Percentiles rank a stretch among this genome's conserved stretches.
Conservation (phyloP, 306 rosid genomes). For the Coriaria nepalensis region DNA sequence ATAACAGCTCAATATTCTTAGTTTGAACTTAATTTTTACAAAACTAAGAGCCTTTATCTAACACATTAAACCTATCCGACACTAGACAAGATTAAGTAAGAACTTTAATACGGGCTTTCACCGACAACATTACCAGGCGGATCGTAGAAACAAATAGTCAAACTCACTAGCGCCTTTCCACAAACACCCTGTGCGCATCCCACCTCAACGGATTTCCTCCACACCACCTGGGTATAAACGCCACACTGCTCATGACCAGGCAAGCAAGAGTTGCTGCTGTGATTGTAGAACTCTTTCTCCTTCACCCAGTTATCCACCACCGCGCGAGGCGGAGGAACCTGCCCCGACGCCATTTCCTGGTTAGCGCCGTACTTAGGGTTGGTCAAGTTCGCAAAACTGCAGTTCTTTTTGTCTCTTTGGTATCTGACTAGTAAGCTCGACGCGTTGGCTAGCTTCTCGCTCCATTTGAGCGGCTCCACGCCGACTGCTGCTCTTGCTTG, state of each 20-base stretch:
- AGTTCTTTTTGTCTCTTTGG: constrained; percentile 50
- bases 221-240: constrained; percentile 75
- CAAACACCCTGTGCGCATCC: constrained; percentile 64
- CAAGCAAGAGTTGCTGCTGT: constrained; percentile 41
- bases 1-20: too few species aligned
- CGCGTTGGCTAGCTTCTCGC: constrained; percentile 43
- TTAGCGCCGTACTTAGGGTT: constrained; percentile 53
- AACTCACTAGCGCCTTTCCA: constrained; percentile 28
- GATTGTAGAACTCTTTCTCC: constrained; percentile 52
- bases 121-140: constrained; percentile 73
- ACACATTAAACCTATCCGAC: too few species aligned
- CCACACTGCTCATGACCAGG: constrained; percentile 40
- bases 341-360: constrained; percentile 48
- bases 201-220: constrained; percentile 46
- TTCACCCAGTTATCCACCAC: constrained; percentile 69
- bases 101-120: constrained; percentile 46
- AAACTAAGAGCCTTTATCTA: too few species aligned
- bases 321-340: constrained; percentile 27
- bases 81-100: too few species aligned
- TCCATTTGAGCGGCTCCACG: constrained; percentile 51
- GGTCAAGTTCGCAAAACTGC: constrained; percentile 53
- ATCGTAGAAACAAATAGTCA: constrained; percentile 57
- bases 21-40: too few species aligned
- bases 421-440: constrained; percentile 40
- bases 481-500: constrained; percentile 66